phyloP scores from a whole-genome alignment of 768 basidiomycete genomes.

The Cystobasidium ongulense region DNA sequence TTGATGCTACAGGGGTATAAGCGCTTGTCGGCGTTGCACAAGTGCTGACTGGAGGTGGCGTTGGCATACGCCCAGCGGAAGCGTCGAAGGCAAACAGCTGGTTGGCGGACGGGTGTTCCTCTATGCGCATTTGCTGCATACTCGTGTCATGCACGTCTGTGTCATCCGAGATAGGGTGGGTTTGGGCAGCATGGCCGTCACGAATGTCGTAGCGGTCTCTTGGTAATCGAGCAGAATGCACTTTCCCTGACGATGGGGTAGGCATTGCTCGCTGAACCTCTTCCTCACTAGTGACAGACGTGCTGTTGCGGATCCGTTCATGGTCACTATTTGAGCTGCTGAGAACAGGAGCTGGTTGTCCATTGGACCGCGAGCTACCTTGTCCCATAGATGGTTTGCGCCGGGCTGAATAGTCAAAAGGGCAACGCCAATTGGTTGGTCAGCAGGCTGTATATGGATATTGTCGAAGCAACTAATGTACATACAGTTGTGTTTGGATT shows the following conservation, averaged over 20 bases:
- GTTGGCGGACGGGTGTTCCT: neutral
- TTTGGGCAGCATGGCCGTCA: too few relatives aligned
- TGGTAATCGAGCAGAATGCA: neutral
- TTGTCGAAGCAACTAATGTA: too few relatives aligned
- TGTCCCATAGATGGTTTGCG: neutral
- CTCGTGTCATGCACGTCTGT: neutral
- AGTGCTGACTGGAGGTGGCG: too few relatives aligned
- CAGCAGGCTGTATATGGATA: too few relatives aligned
- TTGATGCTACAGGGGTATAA: too few relatives aligned
- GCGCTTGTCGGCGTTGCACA: too few relatives aligned
- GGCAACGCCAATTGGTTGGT: too few relatives aligned
- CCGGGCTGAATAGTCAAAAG: too few relatives aligned
- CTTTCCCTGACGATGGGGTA: neutral
- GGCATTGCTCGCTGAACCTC: neutral
- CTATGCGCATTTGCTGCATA: neutral
- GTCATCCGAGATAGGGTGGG: neutral
- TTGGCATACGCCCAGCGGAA: too few relatives aligned
- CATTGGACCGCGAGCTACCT: neutral
- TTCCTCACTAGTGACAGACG: too few relatives aligned
- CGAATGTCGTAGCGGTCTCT: neutral
- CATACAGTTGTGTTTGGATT: too few relatives aligned
- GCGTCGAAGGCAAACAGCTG: neutral
- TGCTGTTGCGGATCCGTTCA: too few relatives aligned
- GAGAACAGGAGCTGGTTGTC: neutral
- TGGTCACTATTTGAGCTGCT: neutral